These are phyloP conservation scores for Mycena belliarum DNA, from an alignment of 768 basidiomycete species.

Conservation along the genomic window DNA sequence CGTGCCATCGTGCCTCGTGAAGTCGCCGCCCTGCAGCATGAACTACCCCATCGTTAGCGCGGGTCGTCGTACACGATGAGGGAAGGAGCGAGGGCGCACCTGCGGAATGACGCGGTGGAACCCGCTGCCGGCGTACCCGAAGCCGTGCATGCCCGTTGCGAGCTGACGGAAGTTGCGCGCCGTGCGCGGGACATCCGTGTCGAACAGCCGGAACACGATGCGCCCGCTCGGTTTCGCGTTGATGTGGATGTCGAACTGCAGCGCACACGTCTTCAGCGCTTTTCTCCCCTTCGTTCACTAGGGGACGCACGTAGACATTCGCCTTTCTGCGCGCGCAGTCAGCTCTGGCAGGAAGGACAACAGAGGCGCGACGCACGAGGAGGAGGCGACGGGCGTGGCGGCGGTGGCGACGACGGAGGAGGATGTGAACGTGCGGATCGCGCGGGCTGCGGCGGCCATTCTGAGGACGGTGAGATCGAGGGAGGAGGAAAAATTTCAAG, in stretches of 20 bases:
- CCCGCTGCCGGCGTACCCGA: slow-evolving; percentile 61
- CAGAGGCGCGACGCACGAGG: not conserved
- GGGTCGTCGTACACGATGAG: no score
- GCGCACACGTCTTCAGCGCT: no score
- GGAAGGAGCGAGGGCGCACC: slow-evolving; percentile 7
- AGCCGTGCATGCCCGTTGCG: slow-evolving; percentile 73
- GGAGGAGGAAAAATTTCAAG: no score
- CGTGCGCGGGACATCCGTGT: slow-evolving; percentile 74
- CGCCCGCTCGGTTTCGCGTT: slow-evolving; percentile 43
- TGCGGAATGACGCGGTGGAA: slow-evolving; percentile 86
- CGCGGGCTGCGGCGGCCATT: slow-evolving; percentile 25
- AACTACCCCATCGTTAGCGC: slow-evolving; percentile 39
- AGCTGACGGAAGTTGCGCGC: slow-evolving; percentile 88
- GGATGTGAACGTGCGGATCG: slow-evolving; percentile 18
- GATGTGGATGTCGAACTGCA: slow-evolving; percentile 69
- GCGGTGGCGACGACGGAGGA: slow-evolving; percentile 10
- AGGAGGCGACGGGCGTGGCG: not conserved
- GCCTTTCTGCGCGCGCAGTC: not conserved
- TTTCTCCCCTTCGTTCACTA: not conserved
- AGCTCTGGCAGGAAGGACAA: not conserved
- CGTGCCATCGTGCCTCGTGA: slow-evolving; percentile 67
- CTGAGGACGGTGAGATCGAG: no score
- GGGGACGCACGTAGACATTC: slow-evolving; percentile 16
- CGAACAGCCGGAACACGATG: slow-evolving; percentile 85
- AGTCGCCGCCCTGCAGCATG: slow-evolving; percentile 93